Conservation (phyloP, 2,329 filamentous ascomycete species). For the Nemania abortiva region DNA sequence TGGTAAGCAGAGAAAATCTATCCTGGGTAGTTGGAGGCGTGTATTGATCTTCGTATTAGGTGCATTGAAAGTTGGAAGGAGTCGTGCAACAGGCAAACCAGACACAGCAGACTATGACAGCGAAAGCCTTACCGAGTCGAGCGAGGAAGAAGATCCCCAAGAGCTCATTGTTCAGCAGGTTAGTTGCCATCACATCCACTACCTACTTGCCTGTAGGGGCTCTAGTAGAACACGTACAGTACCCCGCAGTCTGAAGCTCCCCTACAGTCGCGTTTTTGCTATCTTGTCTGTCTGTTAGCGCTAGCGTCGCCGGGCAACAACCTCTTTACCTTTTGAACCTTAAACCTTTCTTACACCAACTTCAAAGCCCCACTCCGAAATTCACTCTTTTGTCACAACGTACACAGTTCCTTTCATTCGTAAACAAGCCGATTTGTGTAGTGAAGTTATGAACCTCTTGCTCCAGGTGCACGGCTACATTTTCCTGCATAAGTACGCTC, state of each 20-base stretch:
- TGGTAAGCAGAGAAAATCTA: slow-evolving; percentile 21
- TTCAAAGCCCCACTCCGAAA: not conserved
- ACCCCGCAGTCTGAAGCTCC: not conserved
- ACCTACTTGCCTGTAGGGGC: not conserved
- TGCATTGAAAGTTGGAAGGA: slow-evolving; percentile 24
- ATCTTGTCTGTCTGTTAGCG: slow-evolving; percentile 7
- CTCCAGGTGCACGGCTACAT: not conserved
- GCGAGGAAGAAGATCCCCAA: slow-evolving; percentile 36
- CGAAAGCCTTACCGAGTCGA: slow-evolving; percentile 34
- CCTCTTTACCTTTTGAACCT: not conserved
- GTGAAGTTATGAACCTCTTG: not conserved
- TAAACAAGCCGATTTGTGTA: not conserved
- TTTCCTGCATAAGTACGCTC: not conserved
- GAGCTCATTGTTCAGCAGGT: slow-evolving; percentile 34
- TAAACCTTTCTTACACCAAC: not conserved
- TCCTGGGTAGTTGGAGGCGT: not conserved
- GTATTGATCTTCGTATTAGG: slow-evolving; percentile 29
- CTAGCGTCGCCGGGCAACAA: not conserved
- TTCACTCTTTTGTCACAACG: not conserved
- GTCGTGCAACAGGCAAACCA: slow-evolving; percentile 25
- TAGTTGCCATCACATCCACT: slow-evolving; percentile 12
- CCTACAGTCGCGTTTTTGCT: not conserved
- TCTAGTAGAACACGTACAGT: slow-evolving; percentile 1
- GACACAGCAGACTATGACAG: slow-evolving; percentile 32
- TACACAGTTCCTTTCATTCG: not conserved